Base-by-base conservation (phyloP, 2,329 filamentous ascomycete genomes). In the Colletotrichum tropicicola region DNA sequence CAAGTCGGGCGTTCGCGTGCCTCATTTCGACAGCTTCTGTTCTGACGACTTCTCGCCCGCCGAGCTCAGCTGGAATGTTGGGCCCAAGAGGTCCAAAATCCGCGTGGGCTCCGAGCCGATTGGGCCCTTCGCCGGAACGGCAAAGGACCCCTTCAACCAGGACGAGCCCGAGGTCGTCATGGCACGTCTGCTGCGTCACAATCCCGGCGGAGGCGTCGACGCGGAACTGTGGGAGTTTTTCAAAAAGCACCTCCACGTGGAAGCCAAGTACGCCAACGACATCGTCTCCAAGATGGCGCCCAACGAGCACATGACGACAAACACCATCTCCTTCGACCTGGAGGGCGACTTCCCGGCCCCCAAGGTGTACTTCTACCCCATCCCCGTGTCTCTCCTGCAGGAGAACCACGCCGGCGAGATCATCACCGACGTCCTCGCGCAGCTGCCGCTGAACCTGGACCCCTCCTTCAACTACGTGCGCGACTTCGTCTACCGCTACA, bases 41-140 rank as follows among this genome's bases (percentile, higher is more conserved):
- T 59, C 60, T 12, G 78, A 80, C 49, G 73, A 80, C 52, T 65
- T 74, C 45, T 75, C 70, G 2, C 78, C 78, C 0, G 68, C 79
- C 6, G 77, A 80, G 65, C 59, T 79, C 2, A 80, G 77, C 65
- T 79, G 78, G 78, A 73, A 74, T 15, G 78, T 73, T 1, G 68
- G 69, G 0, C 28, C n/a, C 2, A 48, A 58, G 0, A 41, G 54
- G 2, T 75, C 76, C n/a, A 71, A 56, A 0, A 69, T 79, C 17
- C 67, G 76, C 1, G 78, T 73, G 27, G 73, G 74, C 1, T 66
- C 76, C 1, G 77, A 79, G 54, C 75, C 77, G 0, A 71, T 79
- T 21, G 68, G 69, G 12, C 52, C 48, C 2, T 51, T 68, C n/a
- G 74, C 75, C 5, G 74, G 73, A 2, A 72, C 66, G 6, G 12